phyloP scores from a whole-genome alignment of 768 basidiomycete genomes.

The Hemileccinum rubropunctum region DNA sequence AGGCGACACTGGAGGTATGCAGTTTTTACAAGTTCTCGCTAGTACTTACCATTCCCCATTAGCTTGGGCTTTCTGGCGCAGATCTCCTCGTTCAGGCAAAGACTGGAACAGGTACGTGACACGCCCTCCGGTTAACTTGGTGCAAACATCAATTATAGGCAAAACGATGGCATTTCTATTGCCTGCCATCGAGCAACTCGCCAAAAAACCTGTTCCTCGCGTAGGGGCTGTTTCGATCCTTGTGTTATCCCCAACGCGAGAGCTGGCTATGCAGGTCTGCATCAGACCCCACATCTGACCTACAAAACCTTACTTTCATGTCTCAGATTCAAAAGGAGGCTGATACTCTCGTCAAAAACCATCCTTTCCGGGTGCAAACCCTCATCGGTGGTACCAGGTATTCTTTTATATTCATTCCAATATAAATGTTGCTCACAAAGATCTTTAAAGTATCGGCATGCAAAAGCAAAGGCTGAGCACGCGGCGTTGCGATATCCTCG shows the following conservation, averaged over 20 bases:
- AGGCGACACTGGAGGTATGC: slow-evolving; percentile 40
- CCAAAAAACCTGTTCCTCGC: slow-evolving; percentile 37
- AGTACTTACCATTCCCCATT: slow-evolving; percentile 2
- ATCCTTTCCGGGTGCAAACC: slow-evolving; percentile 41
- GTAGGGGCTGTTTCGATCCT: slow-evolving; percentile 48
- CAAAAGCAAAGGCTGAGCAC: slow-evolving; percentile 28
- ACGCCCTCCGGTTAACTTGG: not conserved
- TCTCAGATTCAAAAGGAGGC: slow-evolving; percentile 63
- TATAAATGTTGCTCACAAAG: not conserved
- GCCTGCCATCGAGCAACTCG: slow-evolving; percentile 69
- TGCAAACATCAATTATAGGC: slow-evolving; percentile 30
- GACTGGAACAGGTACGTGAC: slow-evolving; percentile 56
- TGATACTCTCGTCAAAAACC: slow-evolving; percentile 39
- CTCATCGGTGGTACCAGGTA: slow-evolving; percentile 59
- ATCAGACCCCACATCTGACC: not conserved
- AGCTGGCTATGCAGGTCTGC: slow-evolving; percentile 69
- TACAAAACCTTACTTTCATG: slow-evolving; percentile 14
- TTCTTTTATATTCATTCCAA: not conserved
- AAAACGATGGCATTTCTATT: slow-evolving; percentile 76
- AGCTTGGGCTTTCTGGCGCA: slow-evolving; percentile 41
- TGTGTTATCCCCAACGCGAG: slow-evolving; percentile 71
- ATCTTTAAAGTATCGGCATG: slow-evolving; percentile 18
- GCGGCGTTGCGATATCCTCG: slow-evolving; percentile 49
- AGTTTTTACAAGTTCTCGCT: not conserved
- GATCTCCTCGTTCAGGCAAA: slow-evolving; percentile 53